A percentile compares a stretch with the other conserved stretches of the same genome.
These are phyloP conservation scores for Tetrapyrgos nigripes DNA, from an alignment of 1,284 basidiomycete genomes.

Conservation along the genomic window DNA sequence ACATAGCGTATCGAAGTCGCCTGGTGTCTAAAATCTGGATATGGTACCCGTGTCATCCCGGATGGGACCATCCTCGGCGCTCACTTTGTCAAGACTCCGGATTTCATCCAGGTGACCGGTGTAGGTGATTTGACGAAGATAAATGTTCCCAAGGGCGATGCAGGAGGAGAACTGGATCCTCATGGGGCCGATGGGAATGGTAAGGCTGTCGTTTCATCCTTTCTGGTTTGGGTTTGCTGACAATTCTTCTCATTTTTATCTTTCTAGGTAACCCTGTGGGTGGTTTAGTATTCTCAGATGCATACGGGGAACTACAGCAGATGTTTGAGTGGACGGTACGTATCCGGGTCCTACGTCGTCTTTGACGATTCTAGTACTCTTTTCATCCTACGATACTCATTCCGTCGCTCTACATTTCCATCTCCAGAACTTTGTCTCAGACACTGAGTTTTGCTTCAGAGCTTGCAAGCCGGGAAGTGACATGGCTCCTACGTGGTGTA, in stretches of 20 bases:
- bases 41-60: constrained; percentile 79
- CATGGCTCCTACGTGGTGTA: constrained; percentile 66
- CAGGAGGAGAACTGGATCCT: constrained; percentile 68
- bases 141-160: constrained; percentile 68
- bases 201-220: constrained; percentile 26
- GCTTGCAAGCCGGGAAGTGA: constrained; percentile 66
- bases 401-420: background rate
- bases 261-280: constrained; percentile 66
- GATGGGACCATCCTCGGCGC: constrained; percentile 75
- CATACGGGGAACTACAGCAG: constrained; percentile 65
- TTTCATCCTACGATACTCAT: too few relatives aligned
- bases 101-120: constrained; percentile 75
- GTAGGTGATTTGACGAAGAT: constrained; percentile 70
- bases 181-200: constrained; percentile 66
- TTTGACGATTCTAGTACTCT: too few relatives aligned
- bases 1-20: constrained; percentile 66
- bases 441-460: constrained; percentile 74
- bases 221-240: background rate
- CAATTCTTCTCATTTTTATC: constrained; percentile 8
- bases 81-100: constrained; percentile 73
- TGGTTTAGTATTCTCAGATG: constrained; percentile 74
- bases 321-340: constrained; percentile 72
- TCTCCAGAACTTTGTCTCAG: constrained; percentile 60
- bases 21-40: constrained; percentile 71
- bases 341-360: too few relatives aligned